Percentiles rank a stretch among this genome's conserved stretches.
phyloP scores from a whole-genome alignment of 805 yeast genomes.

The Metschnikowia picachoensis region DNA sequence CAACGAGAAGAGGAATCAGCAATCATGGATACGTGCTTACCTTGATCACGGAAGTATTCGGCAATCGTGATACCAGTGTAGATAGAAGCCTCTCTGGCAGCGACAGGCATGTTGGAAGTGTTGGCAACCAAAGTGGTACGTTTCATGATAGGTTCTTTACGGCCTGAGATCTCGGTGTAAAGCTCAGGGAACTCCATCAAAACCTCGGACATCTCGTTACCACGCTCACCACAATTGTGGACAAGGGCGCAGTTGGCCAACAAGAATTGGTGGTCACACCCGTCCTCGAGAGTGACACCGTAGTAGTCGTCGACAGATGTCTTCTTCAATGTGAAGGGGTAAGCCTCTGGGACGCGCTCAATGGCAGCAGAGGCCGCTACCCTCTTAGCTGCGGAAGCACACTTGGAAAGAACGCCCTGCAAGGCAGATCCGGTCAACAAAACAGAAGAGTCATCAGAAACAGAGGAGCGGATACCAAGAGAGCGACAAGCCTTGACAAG shows the following conservation, averaged over 20 bases:
- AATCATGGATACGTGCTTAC: conserved; percentile 98
- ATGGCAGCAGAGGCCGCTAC: background rate
- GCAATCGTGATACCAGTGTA: conserved; percentile 99
- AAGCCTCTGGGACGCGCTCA: conserved; percentile 1
- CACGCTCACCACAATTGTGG: conserved; percentile 72
- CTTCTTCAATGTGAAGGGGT: conserved; percentile 2
- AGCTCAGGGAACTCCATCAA: conserved; percentile 99
- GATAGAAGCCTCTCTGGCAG: conserved; percentile 99
- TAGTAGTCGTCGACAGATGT: conserved; percentile 5
- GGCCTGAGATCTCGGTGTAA: conserved; percentile 84
- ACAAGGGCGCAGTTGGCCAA: conserved; percentile 10
- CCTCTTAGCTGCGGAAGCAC: background rate
- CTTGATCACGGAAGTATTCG: conserved; percentile 99
- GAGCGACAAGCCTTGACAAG: conserved; percentile 6
- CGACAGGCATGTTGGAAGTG: conserved; percentile 99
- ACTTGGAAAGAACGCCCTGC: conserved; percentile 5
- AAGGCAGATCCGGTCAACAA: conserved; percentile 3
- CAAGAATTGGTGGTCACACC: conserved; percentile 8
- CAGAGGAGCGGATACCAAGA: conserved; percentile 6
- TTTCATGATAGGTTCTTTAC: conserved; percentile 98
- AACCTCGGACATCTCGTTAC: conserved; percentile 99
- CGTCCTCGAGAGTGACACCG: conserved; percentile 7
- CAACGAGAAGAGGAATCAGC: conserved; percentile 99
- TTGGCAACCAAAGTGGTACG: conserved; percentile 98
- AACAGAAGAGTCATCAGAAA: background rate